Conservation (phyloP, 2,329 filamentous ascomycete genomes). For the Diaporthe sp. region DNA sequence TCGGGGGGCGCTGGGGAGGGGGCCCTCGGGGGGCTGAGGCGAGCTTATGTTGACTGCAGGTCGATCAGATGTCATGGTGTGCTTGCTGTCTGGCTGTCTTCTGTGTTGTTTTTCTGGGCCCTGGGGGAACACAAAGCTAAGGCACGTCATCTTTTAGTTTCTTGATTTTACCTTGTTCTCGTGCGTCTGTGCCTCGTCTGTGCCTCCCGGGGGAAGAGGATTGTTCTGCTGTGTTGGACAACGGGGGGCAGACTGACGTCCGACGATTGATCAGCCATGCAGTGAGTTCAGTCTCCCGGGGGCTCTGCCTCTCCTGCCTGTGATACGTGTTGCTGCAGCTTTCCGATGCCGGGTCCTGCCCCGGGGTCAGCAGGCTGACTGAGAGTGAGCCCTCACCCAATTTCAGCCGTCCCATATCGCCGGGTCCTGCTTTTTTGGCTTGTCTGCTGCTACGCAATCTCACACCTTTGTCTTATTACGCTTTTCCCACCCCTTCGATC, state of each 20-base stretch:
- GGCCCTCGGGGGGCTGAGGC: neutral
- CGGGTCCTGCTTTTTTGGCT: neutral
- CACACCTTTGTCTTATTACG: neutral
- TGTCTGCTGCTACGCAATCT: neutral
- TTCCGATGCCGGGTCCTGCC: neutral
- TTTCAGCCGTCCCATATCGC: neutral
- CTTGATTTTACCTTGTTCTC: conserved; percentile 1
- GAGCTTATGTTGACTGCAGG: conserved; percentile 16
- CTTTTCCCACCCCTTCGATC: neutral
- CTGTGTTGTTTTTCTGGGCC: neutral
- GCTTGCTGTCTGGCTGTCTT: neutral
- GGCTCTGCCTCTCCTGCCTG: neutral
- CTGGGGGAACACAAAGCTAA: conserved; percentile 26
- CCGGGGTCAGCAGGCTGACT: neutral
- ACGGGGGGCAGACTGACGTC: neutral
- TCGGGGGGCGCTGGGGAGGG: neutral
- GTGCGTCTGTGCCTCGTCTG: neutral
- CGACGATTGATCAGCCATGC: neutral
- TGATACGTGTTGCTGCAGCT: neutral
- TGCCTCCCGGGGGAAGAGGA: neutral
- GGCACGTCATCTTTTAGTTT: conserved; percentile 30
- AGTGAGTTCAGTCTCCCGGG: neutral
- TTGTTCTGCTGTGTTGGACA: neutral
- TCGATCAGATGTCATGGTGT: conserved; percentile 15
- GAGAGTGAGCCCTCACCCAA: neutral